These are phyloP conservation scores for Choiromyces venosus DNA, from an alignment of 495 filamentous ascomycete genomes.

Conservation along the genomic window DNA sequence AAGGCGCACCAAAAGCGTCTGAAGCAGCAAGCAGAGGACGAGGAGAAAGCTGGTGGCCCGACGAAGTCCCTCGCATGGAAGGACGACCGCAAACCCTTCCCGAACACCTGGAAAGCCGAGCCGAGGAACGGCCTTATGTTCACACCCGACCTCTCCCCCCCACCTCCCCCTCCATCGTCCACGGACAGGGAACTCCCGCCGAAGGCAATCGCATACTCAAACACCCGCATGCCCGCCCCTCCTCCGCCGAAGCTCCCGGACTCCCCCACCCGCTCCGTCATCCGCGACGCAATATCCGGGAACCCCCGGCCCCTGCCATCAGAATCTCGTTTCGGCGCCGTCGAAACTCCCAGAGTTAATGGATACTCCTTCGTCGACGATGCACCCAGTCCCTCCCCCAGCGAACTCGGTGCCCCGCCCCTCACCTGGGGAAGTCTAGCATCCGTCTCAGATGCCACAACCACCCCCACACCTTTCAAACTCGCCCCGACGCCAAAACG, in stretches of 20 bases:
- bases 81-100: conserved; percentile 68
- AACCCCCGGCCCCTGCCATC: conserved; percentile 58
- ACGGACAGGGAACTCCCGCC: conserved; percentile 48
- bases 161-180: conserved; percentile 14
- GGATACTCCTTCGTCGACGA: conserved; percentile 95
- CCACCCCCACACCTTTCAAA: conserved; percentile 73
- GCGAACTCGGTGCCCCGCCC: conserved; percentile 32
- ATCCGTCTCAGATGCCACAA: conserved; percentile 40
- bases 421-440: conserved; percentile 37
- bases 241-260: conserved; percentile 49
- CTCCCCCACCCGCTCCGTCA: conserved; percentile 77
- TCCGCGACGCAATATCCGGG: conserved; percentile 81
- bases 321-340: conserved; percentile 57
- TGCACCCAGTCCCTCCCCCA: conserved; percentile 49
- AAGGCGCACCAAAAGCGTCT: conserved; percentile 67
- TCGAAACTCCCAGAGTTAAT: conserved; percentile 79
- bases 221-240: conserved; percentile 64
- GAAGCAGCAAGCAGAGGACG: conserved; percentile 33
- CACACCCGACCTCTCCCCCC: conserved; percentile 53
- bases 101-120: conserved; percentile 66
- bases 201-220: conserved; percentile 72
- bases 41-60: conserved; percentile 44
- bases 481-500: conserved; percentile 69
- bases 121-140: conserved; percentile 90
- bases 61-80: conserved; percentile 48